Evolutionary conservation across 1,284 basidiomycete species (phyloP).

Genomic region (Vanrija sp.): DNA sequence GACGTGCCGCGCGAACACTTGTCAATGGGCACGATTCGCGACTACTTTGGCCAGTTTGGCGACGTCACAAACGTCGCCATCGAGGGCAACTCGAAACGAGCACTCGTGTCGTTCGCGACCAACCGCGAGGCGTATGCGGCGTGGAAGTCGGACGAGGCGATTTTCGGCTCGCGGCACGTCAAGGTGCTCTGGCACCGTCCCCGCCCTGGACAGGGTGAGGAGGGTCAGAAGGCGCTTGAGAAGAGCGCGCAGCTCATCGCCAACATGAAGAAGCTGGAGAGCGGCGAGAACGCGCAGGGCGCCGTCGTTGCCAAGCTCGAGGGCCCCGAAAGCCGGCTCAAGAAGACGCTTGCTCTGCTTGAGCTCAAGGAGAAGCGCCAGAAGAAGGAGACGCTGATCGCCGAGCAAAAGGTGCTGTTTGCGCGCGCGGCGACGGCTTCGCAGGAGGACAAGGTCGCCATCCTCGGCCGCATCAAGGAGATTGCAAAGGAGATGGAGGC

Average conservation of each 20-base stretch:
- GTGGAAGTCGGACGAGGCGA: conserved; percentile 87
- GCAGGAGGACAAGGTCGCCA: conserved; percentile 68
- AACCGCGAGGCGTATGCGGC: conserved; percentile 82
- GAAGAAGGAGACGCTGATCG: conserved; percentile 74
- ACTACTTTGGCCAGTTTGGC: conserved; percentile 89
- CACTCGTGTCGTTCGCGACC: conserved; percentile 80
- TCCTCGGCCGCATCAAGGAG: conserved; percentile 72
- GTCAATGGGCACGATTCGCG: conserved; percentile 70
- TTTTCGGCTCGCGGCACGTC: conserved; percentile 90
- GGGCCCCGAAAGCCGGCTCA: conserved; percentile 34
- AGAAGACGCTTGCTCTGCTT: conserved; percentile 41
- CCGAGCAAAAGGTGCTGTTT: conserved; percentile 86
- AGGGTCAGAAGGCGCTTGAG: conserved; percentile 68
- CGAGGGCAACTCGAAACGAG: conserved; percentile 67
- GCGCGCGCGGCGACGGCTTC: conserved; percentile 57
- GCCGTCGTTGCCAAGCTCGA: conserved; percentile 26
- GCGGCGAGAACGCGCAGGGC: conserved; percentile 29
- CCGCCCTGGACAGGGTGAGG: conserved; percentile 76
- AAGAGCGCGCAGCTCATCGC: conserved; percentile 69
- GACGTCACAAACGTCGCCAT: conserved; percentile 90
- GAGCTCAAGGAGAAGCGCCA: conserved; percentile 61
- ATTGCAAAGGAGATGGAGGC: conserved; percentile 74
- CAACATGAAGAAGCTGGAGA: conserved; percentile 52
- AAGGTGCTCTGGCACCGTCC: conserved; percentile 92
- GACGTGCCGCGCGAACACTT: conserved; percentile 85